Base-by-base conservation (phyloP, 1,284 basidiomycete genomes). In the Cutaneotrichosporon sp. region DNA sequence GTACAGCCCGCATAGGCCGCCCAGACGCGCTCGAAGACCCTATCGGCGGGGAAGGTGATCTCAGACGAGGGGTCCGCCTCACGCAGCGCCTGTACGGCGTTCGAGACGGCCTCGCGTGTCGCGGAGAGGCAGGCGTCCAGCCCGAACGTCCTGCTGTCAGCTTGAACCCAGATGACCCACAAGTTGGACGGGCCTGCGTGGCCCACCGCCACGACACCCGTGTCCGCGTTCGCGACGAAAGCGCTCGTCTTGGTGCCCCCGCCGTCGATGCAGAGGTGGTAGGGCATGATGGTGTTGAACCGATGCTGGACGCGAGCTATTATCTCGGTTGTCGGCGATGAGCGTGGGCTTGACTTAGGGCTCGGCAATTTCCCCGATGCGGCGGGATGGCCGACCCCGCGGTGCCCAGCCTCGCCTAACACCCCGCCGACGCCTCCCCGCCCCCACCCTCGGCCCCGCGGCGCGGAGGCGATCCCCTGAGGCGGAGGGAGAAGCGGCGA, bases 171-270 rank as follows among this genome's bases (percentile, higher is more conserved):
- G n/a, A 9, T 18, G 1, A 45, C 65, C 34, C 56, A 67, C 66
- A 65, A 31, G 22, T 67, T 67, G 14, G 63, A 60, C 18, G 66
- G 63, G 4, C 66, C 66, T 22, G 55, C 63, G 22, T 60, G 46
- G n/a, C 63, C 63, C 13, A 56, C 33, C 33, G 54, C 31, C 43
- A 16, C 20, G 4, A n/a, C 45, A n/a, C 13, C 34, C 6, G 24
- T 9, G 7, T 8, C 22, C 34, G 53, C 43, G 36, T 29, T 20
- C 14, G 59, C 58, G 24, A 64, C 34, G 18, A 59, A 53, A 9
- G 63, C 66, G 8, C 36, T 22, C 34, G 66, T 67, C 63, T 65
- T 67, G 16, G 60, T 67, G 38, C 66, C 66, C n/a, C 66, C 66
- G 31, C 66, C 66, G 42, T 67, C 66, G 50, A 67, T 59, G 53